A percentile compares a stretch with the other conserved stretches of the same genome.
Conservation (phyloP, 2,329 filamentous ascomycete genomes). For the Penicillium sp. region DNA sequence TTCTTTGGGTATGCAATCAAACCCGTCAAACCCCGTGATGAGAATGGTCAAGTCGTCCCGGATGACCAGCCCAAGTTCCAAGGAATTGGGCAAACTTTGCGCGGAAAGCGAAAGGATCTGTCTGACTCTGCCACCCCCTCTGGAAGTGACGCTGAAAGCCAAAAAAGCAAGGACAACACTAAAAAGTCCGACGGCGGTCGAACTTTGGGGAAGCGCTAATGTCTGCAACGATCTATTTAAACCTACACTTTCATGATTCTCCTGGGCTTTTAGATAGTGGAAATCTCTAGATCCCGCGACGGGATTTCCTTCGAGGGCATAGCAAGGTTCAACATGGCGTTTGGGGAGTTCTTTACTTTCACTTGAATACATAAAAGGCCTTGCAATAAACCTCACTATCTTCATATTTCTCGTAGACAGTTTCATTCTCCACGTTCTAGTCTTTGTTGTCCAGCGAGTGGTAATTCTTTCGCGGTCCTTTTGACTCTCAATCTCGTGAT, state of each 20-base stretch:
- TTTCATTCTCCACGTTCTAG: not conserved
- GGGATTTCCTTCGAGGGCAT: slow-evolving; percentile 17
- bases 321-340: slow-evolving; percentile 26
- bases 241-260: slow-evolving; percentile 7
- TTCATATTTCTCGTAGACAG: not conserved
- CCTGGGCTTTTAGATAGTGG: slow-evolving; percentile 10
- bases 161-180: slow-evolving; percentile 18
- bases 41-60: slow-evolving; percentile 59
- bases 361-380: not conserved
- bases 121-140: slow-evolving; percentile 36
- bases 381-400: not conserved
- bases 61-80: slow-evolving; percentile 73
- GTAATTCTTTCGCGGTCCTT: not conserved
- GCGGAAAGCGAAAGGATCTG: slow-evolving; percentile 66
- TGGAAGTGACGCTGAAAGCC: slow-evolving; percentile 31
- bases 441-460: not conserved
- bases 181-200: slow-evolving; percentile 16
- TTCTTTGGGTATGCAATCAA: slow-evolving; percentile 97
- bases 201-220: slow-evolving; percentile 21
- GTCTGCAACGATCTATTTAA: not conserved
- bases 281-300: slow-evolving; percentile 9
- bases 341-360: slow-evolving; percentile 10
- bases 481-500: not conserved
- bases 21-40: slow-evolving; percentile 75
- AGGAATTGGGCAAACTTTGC: slow-evolving; percentile 78